These are phyloP conservation scores for Termitomyces sp. DNA, from an alignment of 768 basidiomycete genomes.

Conservation along the genomic window DNA sequence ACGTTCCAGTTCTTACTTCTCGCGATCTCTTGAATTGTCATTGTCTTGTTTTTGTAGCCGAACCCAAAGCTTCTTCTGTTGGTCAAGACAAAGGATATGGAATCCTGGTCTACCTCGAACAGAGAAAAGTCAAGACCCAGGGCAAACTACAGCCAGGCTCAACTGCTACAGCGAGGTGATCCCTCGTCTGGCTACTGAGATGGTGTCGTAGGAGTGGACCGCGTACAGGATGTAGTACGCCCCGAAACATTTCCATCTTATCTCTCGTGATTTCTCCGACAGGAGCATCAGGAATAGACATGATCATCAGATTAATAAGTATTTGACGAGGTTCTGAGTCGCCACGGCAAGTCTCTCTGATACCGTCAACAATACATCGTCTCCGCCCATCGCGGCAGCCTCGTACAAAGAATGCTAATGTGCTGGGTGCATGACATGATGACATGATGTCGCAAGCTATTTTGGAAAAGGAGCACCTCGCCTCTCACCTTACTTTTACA, in stretches of 20 bases:
- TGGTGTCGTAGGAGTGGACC: slow-evolving; percentile 96
- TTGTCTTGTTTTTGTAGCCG: slow-evolving; percentile 97
- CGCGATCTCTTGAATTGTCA: slow-evolving; percentile 91
- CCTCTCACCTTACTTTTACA: too few relatives aligned
- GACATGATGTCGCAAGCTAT: too few relatives aligned
- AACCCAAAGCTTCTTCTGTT: slow-evolving; percentile 99
- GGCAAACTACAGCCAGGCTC: slow-evolving; percentile 62
- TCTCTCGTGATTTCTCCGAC: slow-evolving; percentile 99
- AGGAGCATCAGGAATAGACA: slow-evolving; percentile 79
- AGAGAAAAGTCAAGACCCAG: background rate
- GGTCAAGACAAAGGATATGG: slow-evolving; percentile 91
- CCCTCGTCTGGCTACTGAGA: slow-evolving; percentile 93
- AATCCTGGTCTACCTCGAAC: slow-evolving; percentile 82
- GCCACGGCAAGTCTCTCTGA: too few relatives aligned
- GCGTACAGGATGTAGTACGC: slow-evolving; percentile 94
- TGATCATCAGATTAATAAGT: too few relatives aligned
- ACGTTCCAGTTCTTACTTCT: slow-evolving; percentile 95
- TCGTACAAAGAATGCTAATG: too few relatives aligned
- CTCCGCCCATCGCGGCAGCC: too few relatives aligned
- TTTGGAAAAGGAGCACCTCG: too few relatives aligned
- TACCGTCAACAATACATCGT: too few relatives aligned
- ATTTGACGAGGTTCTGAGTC: too few relatives aligned
- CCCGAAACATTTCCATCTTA: slow-evolving; percentile 99
- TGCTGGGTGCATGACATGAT: too few relatives aligned
- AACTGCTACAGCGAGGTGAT: slow-evolving; percentile 85